These are phyloP conservation scores for Syzygium aqueum DNA, from an alignment of 345 rosid genomes.

Conservation along the genomic window DNA sequence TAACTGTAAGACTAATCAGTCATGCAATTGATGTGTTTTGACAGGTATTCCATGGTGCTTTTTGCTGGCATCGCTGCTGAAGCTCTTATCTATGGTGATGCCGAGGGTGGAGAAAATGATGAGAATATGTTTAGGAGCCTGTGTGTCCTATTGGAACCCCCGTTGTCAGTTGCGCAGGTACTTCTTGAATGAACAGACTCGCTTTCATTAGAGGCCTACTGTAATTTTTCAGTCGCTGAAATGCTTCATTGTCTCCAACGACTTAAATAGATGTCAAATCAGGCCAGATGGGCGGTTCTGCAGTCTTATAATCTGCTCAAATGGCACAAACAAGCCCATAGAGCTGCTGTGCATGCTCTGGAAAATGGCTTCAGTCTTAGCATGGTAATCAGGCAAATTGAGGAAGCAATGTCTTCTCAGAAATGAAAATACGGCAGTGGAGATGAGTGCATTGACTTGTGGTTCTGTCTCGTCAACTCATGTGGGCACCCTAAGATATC, in stretches of 20 bases:
- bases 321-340: constrained; percentile 77
- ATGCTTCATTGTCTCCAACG: background rate
- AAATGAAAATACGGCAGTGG: constrained; percentile 7
- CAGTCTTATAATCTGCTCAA: constrained; percentile 88
- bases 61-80: constrained; percentile 98
- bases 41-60: constrained; percentile 92
- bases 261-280: constrained; percentile 82
- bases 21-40: constrained; percentile 1
- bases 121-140: constrained; percentile 89
- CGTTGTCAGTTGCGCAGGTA: constrained; percentile 75
- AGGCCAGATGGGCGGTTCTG: constrained; percentile 86
- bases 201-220: background rate
- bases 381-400: constrained; percentile 61
- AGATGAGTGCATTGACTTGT: background rate
- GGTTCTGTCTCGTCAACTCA: background rate
- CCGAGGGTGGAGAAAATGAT: constrained; percentile 97
- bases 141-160: constrained; percentile 72
- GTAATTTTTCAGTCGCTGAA: background rate
- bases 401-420: constrained; percentile 58
- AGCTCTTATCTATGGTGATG: constrained; percentile 84
- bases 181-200: background rate
- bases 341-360: constrained; percentile 71
- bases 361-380: constrained; percentile 77
- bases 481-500: background rate
- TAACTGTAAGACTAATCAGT: background rate